Evolutionary conservation across 306 rosid species (phyloP).

Genomic region (Oemleria cerasiformis): DNA sequence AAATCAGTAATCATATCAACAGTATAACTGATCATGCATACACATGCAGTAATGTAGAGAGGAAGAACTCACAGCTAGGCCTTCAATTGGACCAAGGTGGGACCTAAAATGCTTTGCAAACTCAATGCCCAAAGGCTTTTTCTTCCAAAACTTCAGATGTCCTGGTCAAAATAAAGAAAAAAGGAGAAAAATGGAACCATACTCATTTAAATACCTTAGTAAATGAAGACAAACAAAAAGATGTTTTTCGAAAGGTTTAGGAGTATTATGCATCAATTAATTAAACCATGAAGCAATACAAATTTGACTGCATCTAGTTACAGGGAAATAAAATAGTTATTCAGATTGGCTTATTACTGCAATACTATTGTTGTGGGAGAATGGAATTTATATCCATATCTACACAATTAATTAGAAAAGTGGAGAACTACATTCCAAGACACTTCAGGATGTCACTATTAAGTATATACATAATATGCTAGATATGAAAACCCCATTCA

Average conservation of each 20-base stretch:
- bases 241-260: not conserved
- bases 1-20: constrained; percentile 21
- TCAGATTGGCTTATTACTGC: not conserved
- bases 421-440: not conserved
- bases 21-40: constrained; percentile 10
- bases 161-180: constrained; percentile 35
- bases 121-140: constrained; percentile 79
- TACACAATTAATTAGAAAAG: not conserved
- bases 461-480: not conserved
- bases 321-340: not conserved
- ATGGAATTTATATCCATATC: not conserved
- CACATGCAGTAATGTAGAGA: constrained; percentile 12
- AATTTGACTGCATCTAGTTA: not conserved
- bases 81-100: constrained; percentile 97
- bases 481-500: not conserved
- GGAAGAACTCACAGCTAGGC: constrained; percentile 71
- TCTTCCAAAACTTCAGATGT: constrained; percentile 99
- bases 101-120: constrained; percentile 97
- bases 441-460: not conserved
- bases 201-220: no score
- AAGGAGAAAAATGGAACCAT: not conserved
- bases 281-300: not conserved
- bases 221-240: not conserved
- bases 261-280: not conserved
- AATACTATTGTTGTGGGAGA: not conserved